A percentile compares a stretch with the other conserved stretches of the same genome.
phyloP scores from a whole-genome alignment of 352 stramenopile genomes.

The Aphanomyces invadans region DNA sequence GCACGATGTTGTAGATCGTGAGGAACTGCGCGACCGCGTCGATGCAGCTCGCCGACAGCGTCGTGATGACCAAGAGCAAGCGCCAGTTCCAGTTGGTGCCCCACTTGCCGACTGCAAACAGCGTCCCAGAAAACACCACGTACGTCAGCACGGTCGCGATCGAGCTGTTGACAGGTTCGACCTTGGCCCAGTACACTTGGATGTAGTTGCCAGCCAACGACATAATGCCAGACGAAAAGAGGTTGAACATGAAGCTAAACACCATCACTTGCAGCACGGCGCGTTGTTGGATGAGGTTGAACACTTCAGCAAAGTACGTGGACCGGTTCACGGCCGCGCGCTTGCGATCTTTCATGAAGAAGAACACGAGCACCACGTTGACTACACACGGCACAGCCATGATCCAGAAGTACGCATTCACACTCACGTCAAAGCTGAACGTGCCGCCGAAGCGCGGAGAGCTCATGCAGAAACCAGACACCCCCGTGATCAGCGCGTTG shows the following conservation, averaged over 20 bases:
- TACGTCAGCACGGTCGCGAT: constrained; percentile 1
- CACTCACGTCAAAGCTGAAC: constrained; percentile 33
- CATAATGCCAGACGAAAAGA: constrained; percentile 49
- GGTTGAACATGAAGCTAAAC: constrained; percentile 24
- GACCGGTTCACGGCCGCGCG: not conserved
- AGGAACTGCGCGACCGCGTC: constrained; percentile 50
- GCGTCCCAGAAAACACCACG: constrained; percentile 12
- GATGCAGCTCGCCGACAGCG: constrained; percentile 33
- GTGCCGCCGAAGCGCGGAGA: constrained; percentile 46
- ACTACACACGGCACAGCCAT: not conserved
- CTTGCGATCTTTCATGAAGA: constrained; percentile 10
- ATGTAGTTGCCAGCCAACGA: constrained; percentile 38
- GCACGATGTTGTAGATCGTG: constrained; percentile 43
- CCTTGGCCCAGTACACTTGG: constrained; percentile 36
- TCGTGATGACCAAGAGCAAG: constrained; percentile 36
- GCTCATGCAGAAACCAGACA: constrained; percentile 5
- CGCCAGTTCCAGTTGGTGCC: constrained; percentile 56
- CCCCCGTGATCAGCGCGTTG: not conserved
- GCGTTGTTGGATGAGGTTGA: constrained; percentile 1
- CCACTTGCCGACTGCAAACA: constrained; percentile 26
- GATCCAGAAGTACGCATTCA: constrained; percentile 3
- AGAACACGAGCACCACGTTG: not conserved
- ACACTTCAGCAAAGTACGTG: not conserved
- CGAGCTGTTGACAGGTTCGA: constrained; percentile 22
- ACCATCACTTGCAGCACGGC: constrained; percentile 23